These are phyloP conservation scores for Coniochaeta ligniaria DNA, from an alignment of 2,329 filamentous ascomycete species.

Conservation along the genomic window DNA sequence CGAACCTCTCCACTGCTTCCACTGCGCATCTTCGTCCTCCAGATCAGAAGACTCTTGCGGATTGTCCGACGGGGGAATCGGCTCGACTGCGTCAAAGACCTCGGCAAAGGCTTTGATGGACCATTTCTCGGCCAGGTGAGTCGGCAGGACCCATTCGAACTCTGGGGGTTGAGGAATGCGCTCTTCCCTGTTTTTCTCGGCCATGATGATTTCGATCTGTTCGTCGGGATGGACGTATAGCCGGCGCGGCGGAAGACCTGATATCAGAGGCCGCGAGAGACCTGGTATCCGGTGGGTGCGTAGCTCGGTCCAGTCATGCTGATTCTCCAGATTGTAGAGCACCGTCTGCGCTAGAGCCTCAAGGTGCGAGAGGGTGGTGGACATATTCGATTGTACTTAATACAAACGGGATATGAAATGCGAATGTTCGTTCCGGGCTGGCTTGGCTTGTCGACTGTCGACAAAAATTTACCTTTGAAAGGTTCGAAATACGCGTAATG, in stretches of 20 bases:
- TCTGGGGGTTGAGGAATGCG: slow-evolving; percentile 44
- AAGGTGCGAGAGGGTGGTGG: slow-evolving; percentile 14
- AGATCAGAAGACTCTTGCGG: slow-evolving; percentile 11
- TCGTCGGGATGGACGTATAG: slow-evolving; percentile 79
- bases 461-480: background rate
- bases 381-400: slow-evolving; percentile 10
- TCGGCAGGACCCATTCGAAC: slow-evolving; percentile 70
- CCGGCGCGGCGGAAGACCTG: slow-evolving; percentile 64
- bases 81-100: slow-evolving; percentile 58
- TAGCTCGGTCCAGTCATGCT: slow-evolving; percentile 68
- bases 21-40: slow-evolving; percentile 17
- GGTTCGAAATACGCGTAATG: background rate
- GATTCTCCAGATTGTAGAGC: slow-evolving; percentile 63
- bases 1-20: slow-evolving; percentile 33
- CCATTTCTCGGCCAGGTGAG: slow-evolving; percentile 67
- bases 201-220: slow-evolving; percentile 64
- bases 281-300: slow-evolving; percentile 40
- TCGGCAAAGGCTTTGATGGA: slow-evolving; percentile 57
- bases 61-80: slow-evolving; percentile 29
- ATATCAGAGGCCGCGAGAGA: slow-evolving; percentile 57
- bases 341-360: slow-evolving; percentile 50
- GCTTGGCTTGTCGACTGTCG: background rate
- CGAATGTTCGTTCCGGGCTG: background rate
- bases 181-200: slow-evolving; percentile 41
- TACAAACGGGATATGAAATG: background rate